Conservation (phyloP, 306 rosid species). For the Pyrus bretschneideri region DNA sequence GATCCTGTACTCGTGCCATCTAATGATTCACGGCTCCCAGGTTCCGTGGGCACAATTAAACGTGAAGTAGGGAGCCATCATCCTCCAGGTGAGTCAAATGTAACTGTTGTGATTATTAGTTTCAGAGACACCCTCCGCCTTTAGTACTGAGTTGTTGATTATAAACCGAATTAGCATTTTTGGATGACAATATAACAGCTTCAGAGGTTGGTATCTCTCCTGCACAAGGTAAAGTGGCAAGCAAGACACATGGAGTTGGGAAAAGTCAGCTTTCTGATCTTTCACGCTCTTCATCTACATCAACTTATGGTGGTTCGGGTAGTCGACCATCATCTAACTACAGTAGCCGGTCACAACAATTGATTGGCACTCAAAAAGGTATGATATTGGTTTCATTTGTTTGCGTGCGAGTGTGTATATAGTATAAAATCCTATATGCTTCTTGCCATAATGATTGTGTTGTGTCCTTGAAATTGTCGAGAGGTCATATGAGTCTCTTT, state of each 20-base stretch:
- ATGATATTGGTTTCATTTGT: conserved; percentile 4
- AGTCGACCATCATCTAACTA: conserved; percentile 71
- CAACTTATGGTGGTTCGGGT: conserved; percentile 42
- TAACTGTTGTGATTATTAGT: conserved; percentile 19
- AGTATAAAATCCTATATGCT: background rate
- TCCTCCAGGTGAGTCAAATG: conserved; percentile 46
- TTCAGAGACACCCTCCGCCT: background rate
- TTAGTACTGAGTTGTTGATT: conserved; percentile 10
- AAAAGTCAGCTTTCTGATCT: conserved; percentile 46
- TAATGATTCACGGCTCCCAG: conserved; percentile 48
- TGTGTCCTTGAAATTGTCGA: background rate
- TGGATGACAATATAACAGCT: conserved; percentile 35
- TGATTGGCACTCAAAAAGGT: conserved; percentile 74
- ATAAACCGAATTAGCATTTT: background rate
- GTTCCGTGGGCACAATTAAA: conserved; percentile 55
- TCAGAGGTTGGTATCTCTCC: conserved; percentile 46
- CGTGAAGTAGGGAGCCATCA: conserved; percentile 49
- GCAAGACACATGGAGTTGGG: conserved; percentile 52
- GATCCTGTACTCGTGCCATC: conserved; percentile 63
- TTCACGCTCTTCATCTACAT: conserved; percentile 37
- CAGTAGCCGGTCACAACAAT: conserved; percentile 58
- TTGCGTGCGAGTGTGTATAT: background rate
- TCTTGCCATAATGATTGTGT: background rate
- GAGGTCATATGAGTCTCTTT: background rate
- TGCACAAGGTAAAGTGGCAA: conserved; percentile 43